Evolutionary conservation across 1,284 basidiomycete species (phyloP).

Genomic region (Naganishia sp.): DNA sequence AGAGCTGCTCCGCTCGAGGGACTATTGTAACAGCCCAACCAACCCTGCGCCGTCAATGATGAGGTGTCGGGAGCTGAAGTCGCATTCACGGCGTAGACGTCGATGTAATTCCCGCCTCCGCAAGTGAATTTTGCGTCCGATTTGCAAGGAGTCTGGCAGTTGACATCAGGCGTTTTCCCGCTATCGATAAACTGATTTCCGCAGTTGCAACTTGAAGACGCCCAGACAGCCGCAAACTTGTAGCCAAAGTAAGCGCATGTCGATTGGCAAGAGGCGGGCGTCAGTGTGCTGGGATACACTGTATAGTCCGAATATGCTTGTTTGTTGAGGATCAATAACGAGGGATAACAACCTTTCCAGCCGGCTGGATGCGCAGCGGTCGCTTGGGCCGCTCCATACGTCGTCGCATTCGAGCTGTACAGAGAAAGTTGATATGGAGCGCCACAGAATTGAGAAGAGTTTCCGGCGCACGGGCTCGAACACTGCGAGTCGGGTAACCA

Average conservation of each 20-base stretch:
- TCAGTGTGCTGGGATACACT: neutral
- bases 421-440: neutral
- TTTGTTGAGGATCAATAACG: neutral
- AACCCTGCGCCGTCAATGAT: slow-evolving; percentile 26
- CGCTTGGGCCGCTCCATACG: slow-evolving; percentile 5
- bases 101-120: neutral
- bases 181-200: neutral
- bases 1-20: slow-evolving; percentile 25
- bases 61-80: neutral
- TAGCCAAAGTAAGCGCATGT: slow-evolving; percentile 7
- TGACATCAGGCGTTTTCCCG: neutral
- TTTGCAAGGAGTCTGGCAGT: neutral
- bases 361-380: neutral
- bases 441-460: neutral
- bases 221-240: neutral
- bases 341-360: slow-evolving; percentile 6
- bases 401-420: neutral
- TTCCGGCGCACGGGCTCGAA: neutral
- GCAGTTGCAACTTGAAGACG: neutral
- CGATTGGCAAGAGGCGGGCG: neutral
- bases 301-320: neutral
- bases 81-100: slow-evolving; percentile 3
- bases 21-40: slow-evolving; percentile 32
- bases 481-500: slow-evolving; percentile 9
- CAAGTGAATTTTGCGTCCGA: neutral